Evolutionary conservation across 192 early-diverging fungal species (phyloP).

Genomic region (Backusella tarrabulga): DNA sequence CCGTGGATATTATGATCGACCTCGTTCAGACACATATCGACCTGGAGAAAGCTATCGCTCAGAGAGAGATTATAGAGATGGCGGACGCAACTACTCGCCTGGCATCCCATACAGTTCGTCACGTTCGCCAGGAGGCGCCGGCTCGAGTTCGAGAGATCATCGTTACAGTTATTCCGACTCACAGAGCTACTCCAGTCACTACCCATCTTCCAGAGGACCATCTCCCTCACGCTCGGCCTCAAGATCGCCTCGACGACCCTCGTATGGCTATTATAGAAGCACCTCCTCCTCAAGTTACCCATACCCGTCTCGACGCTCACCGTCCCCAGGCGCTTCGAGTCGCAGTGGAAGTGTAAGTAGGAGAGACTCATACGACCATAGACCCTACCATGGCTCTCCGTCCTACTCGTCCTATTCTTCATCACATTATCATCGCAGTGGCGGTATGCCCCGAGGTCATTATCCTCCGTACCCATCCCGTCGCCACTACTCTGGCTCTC

Average conservation of each 20-base stretch:
- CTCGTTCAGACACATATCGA: conserved; percentile 30
- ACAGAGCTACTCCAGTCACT: conserved; percentile 12
- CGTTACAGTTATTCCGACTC: conserved; percentile 52
- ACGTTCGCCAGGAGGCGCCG: conserved; percentile 1
- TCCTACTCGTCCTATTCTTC: background rate
- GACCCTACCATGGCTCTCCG: background rate
- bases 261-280: conserved; percentile 20
- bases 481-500: conserved; percentile 12
- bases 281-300: conserved; percentile 1
- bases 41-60: conserved; percentile 28
- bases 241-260: conserved; percentile 9
- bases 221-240: background rate
- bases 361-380: conserved; percentile 27
- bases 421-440: background rate
- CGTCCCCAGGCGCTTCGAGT: conserved; percentile 6
- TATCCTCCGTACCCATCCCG: conserved; percentile 5
- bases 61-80: conserved; percentile 27
- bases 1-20: conserved; percentile 31
- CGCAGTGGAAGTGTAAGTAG: conserved; percentile 8
- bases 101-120: conserved; percentile 12
- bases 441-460: background rate
- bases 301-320: conserved; percentile 22
- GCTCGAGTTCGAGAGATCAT: conserved; percentile 8
- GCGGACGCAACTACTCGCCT: conserved; percentile 15
- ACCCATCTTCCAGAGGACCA: background rate